A percentile compares a stretch with the other conserved stretches of the same genome.
Evolutionary conservation across 768 basidiomycete species (phyloP).

Genomic region (Russula abietina): DNA sequence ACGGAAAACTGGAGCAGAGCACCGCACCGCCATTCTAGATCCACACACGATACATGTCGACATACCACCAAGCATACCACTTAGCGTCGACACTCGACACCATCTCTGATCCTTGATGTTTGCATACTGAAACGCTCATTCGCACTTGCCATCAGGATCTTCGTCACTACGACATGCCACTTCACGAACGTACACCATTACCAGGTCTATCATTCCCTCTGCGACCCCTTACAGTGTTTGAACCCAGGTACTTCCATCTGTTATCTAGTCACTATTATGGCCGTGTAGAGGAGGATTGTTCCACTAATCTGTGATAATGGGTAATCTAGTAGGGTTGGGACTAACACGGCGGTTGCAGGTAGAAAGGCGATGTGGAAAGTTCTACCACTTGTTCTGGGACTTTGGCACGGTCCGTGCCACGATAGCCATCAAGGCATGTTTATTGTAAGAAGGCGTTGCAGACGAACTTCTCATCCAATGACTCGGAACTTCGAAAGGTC

Average conservation of each 20-base stretch:
- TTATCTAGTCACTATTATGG: background rate
- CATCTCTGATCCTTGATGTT: slow-evolving; percentile 13
- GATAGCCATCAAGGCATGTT: too few relatives aligned
- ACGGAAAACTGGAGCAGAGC: background rate
- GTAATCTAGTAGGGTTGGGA: too few relatives aligned
- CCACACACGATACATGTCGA: background rate
- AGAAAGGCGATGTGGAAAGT: background rate
- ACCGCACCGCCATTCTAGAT: background rate
- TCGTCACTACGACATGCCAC: slow-evolving; percentile 1
- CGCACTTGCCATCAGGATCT: background rate
- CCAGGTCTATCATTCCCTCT: background rate
- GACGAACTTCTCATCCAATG: background rate
- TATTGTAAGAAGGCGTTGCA: background rate
- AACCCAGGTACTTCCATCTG: background rate
- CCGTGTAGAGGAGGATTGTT: background rate
- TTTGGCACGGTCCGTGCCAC: background rate
- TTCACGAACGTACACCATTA: background rate
- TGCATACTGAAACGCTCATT: background rate
- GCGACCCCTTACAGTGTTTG: background rate
- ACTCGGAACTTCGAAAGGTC: too few relatives aligned
- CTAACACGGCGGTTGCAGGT: background rate
- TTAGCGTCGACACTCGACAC: background rate
- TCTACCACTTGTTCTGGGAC: background rate
- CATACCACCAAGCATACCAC: background rate
- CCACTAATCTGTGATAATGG: background rate